phyloP scores from a whole-genome alignment of 495 filamentous ascomycete genomes.

The Aspergillus biplanus region DNA sequence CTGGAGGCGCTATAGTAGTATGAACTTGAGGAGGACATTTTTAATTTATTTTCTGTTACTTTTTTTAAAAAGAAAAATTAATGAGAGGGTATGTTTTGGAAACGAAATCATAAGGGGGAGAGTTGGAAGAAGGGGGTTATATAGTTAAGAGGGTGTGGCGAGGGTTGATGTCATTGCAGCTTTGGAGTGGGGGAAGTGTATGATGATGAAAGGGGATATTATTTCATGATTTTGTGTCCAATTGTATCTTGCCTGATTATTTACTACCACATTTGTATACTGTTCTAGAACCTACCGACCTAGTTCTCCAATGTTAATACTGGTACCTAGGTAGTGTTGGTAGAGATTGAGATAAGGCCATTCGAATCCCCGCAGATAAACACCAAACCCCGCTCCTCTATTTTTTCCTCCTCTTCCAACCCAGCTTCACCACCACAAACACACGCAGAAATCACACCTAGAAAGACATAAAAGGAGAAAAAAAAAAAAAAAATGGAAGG shows the following conservation, averaged over 20 bases:
- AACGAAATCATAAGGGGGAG: no score
- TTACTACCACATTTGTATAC: not conserved
- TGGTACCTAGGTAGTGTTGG: not conserved
- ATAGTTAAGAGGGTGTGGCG: not conserved
- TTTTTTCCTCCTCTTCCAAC: not conserved
- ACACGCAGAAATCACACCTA: not conserved
- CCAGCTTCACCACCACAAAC: not conserved
- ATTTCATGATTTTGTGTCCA: not conserved
- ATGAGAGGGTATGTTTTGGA: no score
- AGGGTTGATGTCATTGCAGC: not conserved
- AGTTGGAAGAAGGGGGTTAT: not conserved
- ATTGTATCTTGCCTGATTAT: not conserved
- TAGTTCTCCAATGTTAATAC: no score
- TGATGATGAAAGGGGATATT: not conserved
- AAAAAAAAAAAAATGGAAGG: slow-evolving; percentile 40
- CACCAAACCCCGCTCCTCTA: not conserved
- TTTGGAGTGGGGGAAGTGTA: no score
- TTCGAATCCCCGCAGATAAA: slow-evolving; percentile 3
- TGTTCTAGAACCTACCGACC: not conserved
- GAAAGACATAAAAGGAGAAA: not conserved
- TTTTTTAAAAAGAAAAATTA: not conserved
- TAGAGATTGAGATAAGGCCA: not conserved
- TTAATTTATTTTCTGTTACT: slow-evolving; percentile 3
- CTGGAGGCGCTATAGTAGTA: slow-evolving; percentile 23
- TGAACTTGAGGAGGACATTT: slow-evolving; percentile 41